phyloP scores from a whole-genome alignment of 78 protist genomes.

The Bodo saltans region DNA sequence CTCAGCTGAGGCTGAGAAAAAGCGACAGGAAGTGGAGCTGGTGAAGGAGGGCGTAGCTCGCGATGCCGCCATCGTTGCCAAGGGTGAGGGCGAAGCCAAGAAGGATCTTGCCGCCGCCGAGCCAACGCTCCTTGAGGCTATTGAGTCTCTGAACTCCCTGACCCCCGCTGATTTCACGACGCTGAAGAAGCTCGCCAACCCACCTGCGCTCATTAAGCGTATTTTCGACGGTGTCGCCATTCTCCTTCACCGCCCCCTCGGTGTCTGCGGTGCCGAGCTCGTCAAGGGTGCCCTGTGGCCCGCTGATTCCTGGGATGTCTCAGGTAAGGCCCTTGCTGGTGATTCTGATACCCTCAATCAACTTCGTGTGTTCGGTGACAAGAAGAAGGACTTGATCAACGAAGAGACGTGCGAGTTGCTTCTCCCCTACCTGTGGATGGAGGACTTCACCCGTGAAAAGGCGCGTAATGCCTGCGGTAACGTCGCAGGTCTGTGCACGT shows the following conservation, averaged over 20 bases:
- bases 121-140: slow-evolving; percentile 71
- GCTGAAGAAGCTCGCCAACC: slow-evolving; percentile 50
- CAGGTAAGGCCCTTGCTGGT: slow-evolving; percentile 38
- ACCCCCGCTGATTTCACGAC: slow-evolving; percentile 61
- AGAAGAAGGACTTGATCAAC: slow-evolving; percentile 62
- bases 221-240: slow-evolving; percentile 76
- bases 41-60: slow-evolving; percentile 34
- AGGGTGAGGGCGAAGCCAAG: slow-evolving; percentile 68
- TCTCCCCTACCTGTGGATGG: slow-evolving; percentile 64
- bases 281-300: slow-evolving; percentile 33
- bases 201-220: slow-evolving; percentile 72
- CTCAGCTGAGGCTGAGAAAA: slow-evolving; percentile 65
- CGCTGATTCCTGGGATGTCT: slow-evolving; percentile 42
- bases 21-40: slow-evolving; percentile 48
- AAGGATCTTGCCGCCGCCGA: slow-evolving; percentile 57
- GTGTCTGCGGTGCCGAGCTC: slow-evolving; percentile 1
- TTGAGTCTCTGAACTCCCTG: slow-evolving; percentile 61
- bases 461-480: slow-evolving; percentile 54
- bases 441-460: slow-evolving; percentile 55
- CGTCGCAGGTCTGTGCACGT: slow-evolving; percentile 71
- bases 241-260: slow-evolving; percentile 32
- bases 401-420: slow-evolving; percentile 82
- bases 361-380: slow-evolving; percentile 41
- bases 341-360: slow-evolving; percentile 37
- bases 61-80: slow-evolving; percentile 47